Conservation (phyloP, 495 filamentous ascomycete species). For the Stereocaulon alpinum region DNA sequence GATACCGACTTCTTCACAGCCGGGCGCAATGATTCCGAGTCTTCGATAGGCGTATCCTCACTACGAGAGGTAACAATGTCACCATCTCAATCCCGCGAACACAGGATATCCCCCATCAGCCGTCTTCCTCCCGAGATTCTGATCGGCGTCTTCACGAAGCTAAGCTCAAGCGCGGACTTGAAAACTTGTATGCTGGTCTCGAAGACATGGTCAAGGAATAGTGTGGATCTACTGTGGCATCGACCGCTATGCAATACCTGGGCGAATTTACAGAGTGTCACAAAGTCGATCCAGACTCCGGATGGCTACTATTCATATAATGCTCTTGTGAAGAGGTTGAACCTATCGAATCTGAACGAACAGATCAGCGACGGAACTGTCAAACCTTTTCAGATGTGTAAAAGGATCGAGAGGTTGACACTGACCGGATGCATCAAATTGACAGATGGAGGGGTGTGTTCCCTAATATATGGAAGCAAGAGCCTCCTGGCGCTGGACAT, state of each 20-base stretch:
- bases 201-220: conserved; percentile 84
- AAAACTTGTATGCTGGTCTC: conserved; percentile 84
- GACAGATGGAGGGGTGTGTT: conserved; percentile 71
- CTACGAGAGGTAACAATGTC: conserved; percentile 60
- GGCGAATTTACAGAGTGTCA: conserved; percentile 65
- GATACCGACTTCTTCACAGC: conserved; percentile 87
- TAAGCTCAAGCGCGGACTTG: conserved; percentile 63
- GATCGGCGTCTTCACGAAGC: conserved; percentile 82
- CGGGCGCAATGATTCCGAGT: conserved; percentile 79
- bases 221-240: conserved; percentile 91
- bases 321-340: conserved; percentile 80
- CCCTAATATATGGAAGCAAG: conserved; percentile 66
- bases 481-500: conserved; percentile 87
- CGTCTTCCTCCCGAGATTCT: conserved; percentile 87
- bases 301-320: conserved; percentile 74
- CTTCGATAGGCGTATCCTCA: conserved; percentile 71
- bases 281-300: conserved; percentile 56
- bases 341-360: conserved; percentile 66
- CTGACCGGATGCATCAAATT: conserved; percentile 80
- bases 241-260: conserved; percentile 82
- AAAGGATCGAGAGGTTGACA: conserved; percentile 85
- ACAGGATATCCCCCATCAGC: conserved; percentile 58
- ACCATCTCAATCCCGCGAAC: conserved; percentile 45
- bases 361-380: conserved; percentile 86
- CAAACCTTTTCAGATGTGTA: conserved; percentile 70